Evolutionary conservation across 306 rosid species (phyloP), one percentile per base, ranked within the genome.

Genomic region (Cucurbita ficifolia): DNA sequence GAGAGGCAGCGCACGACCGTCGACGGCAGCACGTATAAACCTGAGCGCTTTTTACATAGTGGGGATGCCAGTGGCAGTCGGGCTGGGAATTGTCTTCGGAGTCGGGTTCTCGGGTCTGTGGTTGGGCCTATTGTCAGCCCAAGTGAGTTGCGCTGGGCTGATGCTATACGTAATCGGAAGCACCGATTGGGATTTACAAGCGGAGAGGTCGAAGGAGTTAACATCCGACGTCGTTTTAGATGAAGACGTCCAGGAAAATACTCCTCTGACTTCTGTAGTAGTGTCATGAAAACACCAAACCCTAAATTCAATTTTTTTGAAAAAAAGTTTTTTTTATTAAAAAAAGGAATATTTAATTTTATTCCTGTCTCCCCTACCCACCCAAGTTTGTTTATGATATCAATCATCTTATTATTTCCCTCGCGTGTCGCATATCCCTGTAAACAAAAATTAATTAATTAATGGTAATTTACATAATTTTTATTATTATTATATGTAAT

Each of bases 11-110:
- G 98, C 98, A 1, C 75, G 97, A 16, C 98, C 98, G 2, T 83
- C 80, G 42, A 80, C 91, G 39, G 98, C 98, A 4, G 98, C 98
- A 0, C 84, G 86, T 51, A 90, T 89, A 73, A 94, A 94, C 77
- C 77, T 94, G 0, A 73, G 94, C 57, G 97, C 98, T 9, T 94
- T 94, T 75, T 94, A 94, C 77, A 49, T 90, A 29, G 90, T 94
- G 17, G 98, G 98, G 1, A 83, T 87, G 96, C 98, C 98, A 0
- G 94, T 94, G 50, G 98, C 98, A 0, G 78, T 94, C 74, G 96
- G 88, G 81, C 96, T 94, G n/a, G 88, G 86, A 19, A 83, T 94
- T 62, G 78, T 82, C 69, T 6, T 83, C 0, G 79, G 81, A 0
- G 72, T 90, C 13, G 97, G 97, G 58, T 94, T 94, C 69, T 79